Evolutionary conservation across 108 stramenopile genomes (phyloP).

Genomic region (Skeletonema marinoi): DNA sequence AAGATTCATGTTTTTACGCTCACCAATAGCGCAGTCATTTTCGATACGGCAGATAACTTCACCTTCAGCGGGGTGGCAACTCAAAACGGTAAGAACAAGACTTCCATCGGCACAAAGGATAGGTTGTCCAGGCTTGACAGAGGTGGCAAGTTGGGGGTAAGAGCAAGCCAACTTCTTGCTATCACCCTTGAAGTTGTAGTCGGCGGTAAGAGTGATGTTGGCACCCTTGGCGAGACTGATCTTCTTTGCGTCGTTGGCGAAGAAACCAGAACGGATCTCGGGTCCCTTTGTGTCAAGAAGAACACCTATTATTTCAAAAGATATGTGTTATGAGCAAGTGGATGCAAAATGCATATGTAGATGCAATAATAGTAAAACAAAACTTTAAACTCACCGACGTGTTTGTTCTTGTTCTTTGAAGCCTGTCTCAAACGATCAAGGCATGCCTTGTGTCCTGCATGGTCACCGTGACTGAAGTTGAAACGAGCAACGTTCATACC

Average conservation of each 20-base stretch:
- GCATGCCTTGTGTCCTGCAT: slow-evolving; percentile 83
- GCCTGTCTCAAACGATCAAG: slow-evolving; percentile 83
- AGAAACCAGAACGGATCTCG: slow-evolving; percentile 95
- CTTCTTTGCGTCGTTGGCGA: slow-evolving; percentile 83
- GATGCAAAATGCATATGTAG: neutral
- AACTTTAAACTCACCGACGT: slow-evolving; percentile 63
- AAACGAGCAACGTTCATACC: slow-evolving; percentile 94
- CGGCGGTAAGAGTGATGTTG: slow-evolving; percentile 76
- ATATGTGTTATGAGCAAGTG: neutral
- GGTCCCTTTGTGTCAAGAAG: slow-evolving; percentile 96
- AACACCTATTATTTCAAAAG: slow-evolving; percentile 49
- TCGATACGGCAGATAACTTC: slow-evolving; percentile 79
- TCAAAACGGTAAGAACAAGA: slow-evolving; percentile 87
- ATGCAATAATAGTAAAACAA: neutral
- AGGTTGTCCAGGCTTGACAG: slow-evolving; percentile 84
- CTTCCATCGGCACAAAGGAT: slow-evolving; percentile 98
- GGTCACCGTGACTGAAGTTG: slow-evolving; percentile 92
- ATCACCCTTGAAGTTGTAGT: slow-evolving; percentile 87
- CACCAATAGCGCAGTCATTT: slow-evolving; percentile 87
- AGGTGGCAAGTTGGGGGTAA: slow-evolving; percentile 83
- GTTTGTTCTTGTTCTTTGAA: slow-evolving; percentile 69
- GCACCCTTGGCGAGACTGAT: slow-evolving; percentile 83
- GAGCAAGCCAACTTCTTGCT: slow-evolving; percentile 91
- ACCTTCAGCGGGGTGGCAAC: slow-evolving; percentile 59
- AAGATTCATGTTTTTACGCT: slow-evolving; percentile 99